These are phyloP conservation scores for Sclerospora graminicola DNA, from an alignment of 352 stramenopile genomes.

Conservation along the genomic window DNA sequence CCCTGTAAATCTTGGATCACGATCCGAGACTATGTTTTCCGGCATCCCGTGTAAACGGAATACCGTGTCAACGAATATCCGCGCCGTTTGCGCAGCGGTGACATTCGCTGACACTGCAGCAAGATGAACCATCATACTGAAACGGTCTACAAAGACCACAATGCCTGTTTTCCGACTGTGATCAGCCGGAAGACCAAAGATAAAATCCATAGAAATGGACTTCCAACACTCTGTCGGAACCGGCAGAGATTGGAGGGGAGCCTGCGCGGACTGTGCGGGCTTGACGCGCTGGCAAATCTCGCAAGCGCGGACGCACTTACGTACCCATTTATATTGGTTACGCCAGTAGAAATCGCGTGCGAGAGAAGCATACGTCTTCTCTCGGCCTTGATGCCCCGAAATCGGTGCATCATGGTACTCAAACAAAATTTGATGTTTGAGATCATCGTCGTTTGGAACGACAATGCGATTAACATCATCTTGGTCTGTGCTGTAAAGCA, in stretches of 20 bases:
- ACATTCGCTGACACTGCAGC: neutral
- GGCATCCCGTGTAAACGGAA: neutral
- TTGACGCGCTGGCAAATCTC: no score
- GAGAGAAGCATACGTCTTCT: no score
- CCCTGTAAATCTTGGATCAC: neutral
- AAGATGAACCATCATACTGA: constrained; percentile 1
- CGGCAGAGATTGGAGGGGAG: neutral
- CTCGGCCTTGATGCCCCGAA: no score
- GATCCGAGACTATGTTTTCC: neutral
- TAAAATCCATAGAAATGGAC: constrained; percentile 1
- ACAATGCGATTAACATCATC: no score
- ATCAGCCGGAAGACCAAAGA: neutral
- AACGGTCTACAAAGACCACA: neutral
- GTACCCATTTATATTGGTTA: no score
- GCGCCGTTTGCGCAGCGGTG: neutral
- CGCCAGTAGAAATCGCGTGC: no score
- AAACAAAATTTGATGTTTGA: no score
- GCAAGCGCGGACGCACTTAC: no score
- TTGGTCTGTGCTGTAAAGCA: no score
- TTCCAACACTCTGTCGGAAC: neutral
- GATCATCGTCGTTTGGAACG: no score
- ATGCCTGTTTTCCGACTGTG: neutral
- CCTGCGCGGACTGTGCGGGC: neutral
- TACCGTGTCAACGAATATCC: neutral
- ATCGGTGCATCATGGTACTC: no score